phyloP scores from a whole-genome alignment of 306 rosid species.

The Glycyrrhiza uralensis region DNA sequence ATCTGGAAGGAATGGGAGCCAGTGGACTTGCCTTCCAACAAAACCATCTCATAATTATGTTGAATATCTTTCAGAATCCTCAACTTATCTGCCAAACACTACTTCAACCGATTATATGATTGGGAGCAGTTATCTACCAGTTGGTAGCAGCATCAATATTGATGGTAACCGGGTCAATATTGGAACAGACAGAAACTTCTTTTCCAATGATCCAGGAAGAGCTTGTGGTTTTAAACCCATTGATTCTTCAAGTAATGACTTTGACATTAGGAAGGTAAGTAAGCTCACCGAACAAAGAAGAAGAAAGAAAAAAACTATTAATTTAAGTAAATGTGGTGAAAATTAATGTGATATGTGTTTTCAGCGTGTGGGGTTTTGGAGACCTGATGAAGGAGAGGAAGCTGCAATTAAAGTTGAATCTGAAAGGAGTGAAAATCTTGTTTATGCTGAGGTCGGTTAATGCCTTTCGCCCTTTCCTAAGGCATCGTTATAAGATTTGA shows the following conservation, averaged over 20 bases:
- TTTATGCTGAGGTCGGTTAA: slow-evolving; percentile 32
- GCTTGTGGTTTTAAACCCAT: slow-evolving; percentile 32
- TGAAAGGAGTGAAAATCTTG: slow-evolving; percentile 26
- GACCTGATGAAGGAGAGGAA: slow-evolving; percentile 30
- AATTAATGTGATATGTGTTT: slow-evolving; percentile 6
- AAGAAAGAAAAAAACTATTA: background rate
- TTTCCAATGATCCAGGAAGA: slow-evolving; percentile 37
- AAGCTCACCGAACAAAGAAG: background rate
- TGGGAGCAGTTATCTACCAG: slow-evolving; percentile 38
- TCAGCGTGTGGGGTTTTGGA: slow-evolving; percentile 31
- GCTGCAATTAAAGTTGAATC: slow-evolving; percentile 32
- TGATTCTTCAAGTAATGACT: slow-evolving; percentile 40
- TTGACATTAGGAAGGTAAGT: slow-evolving; percentile 58
- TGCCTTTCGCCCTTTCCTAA: background rate
- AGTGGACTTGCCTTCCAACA: slow-evolving; percentile 47
- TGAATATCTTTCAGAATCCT: slow-evolving; percentile 56
- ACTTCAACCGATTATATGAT: slow-evolving; percentile 37
- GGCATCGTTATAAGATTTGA: background rate
- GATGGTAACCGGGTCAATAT: slow-evolving; percentile 26
- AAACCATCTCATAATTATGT: slow-evolving; percentile 45
- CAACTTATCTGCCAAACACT: slow-evolving; percentile 39
- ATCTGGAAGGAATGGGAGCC: slow-evolving; percentile 34
- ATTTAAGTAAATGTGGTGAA: background rate
- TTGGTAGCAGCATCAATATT: slow-evolving; percentile 23
- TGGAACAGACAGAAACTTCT: slow-evolving; percentile 35